phyloP scores from a whole-genome alignment of 1,139 yeast genomes.

The Meyerozyma sp. region DNA sequence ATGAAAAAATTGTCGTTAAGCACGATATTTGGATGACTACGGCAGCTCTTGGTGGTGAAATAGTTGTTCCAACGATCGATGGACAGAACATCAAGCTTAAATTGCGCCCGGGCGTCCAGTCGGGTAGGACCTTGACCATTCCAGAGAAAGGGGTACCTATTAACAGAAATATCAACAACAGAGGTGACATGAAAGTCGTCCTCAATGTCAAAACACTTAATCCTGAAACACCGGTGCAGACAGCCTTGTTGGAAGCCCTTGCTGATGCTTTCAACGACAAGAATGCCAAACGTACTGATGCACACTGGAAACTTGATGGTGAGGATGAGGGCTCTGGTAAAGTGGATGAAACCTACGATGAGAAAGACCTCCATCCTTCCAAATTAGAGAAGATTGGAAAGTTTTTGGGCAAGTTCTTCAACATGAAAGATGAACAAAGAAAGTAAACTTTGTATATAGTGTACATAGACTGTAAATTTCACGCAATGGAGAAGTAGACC shows the following conservation, averaged over 20 bases:
- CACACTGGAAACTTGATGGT: slow-evolving; percentile 48
- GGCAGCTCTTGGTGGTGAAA: slow-evolving; percentile 91
- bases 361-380: slow-evolving; percentile 49
- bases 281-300: slow-evolving; percentile 66
- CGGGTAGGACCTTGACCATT: slow-evolving; percentile 67
- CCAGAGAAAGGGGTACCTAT: slow-evolving; percentile 88
- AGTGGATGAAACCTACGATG: slow-evolving; percentile 22
- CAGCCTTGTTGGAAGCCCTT: slow-evolving; percentile 86
- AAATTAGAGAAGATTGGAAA: slow-evolving; percentile 57
- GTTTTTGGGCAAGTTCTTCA: slow-evolving; percentile 60
- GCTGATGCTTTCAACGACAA: slow-evolving; percentile 86
- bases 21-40: slow-evolving; percentile 86
- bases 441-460: slow-evolving; percentile 1
- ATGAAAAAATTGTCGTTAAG: slow-evolving; percentile 56
- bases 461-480: slow-evolving; percentile 2
- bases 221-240: slow-evolving; percentile 83
- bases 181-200: slow-evolving; percentile 80
- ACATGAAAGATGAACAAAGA: slow-evolving; percentile 33
- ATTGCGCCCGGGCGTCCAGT: slow-evolving; percentile 83
- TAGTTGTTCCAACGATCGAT: slow-evolving; percentile 82
- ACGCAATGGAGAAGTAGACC: not conserved
- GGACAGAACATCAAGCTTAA: slow-evolving; percentile 70
- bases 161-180: slow-evolving; percentile 46
- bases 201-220: slow-evolving; percentile 67
- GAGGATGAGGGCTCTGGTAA: slow-evolving; percentile 14